phyloP scores from a whole-genome alignment of 257 asterid species.

The Lavandula angustifolia region DNA sequence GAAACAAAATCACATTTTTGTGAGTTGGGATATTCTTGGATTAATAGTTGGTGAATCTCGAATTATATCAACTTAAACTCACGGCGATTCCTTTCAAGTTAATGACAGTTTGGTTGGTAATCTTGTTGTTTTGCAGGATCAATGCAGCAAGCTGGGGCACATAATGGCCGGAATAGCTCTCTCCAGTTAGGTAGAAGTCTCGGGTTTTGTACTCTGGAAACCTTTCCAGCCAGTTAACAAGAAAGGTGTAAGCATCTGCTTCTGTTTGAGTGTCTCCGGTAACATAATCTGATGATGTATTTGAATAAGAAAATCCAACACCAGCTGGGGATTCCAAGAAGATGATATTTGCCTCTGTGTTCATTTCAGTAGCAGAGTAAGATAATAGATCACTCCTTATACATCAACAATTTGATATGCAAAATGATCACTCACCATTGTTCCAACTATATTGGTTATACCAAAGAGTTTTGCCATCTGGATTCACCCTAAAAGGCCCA shows the following conservation, averaged over 20 bases:
- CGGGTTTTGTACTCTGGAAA: no score
- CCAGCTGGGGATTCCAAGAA: constrained; percentile 71
- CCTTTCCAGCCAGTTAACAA: constrained; percentile 64
- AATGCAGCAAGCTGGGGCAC: constrained; percentile 60
- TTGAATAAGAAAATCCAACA: constrained; percentile 67
- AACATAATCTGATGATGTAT: constrained; percentile 45
- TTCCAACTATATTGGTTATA: constrained; percentile 55
- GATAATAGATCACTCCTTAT: constrained; percentile 25
- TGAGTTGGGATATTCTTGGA: constrained; percentile 1
- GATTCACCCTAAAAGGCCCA: constrained; percentile 60
- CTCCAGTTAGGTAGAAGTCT: constrained; percentile 59
- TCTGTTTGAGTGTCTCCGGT: constrained; percentile 51
- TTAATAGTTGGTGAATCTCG: background rate
- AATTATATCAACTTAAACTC: constrained; percentile 16
- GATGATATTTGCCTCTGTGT: constrained; percentile 56
- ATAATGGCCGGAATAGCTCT: constrained; percentile 67
- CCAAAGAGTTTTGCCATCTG: constrained; percentile 50
- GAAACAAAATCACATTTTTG: background rate
- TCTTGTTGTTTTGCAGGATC: constrained; percentile 47
- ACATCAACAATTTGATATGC: constrained; percentile 15
- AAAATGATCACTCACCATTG: constrained; percentile 33
- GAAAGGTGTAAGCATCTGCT: constrained; percentile 43
- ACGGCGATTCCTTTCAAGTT: constrained; percentile 62
- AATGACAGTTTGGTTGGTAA: constrained; percentile 43
- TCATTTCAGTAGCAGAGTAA: background rate